A percentile compares a stretch with the other conserved stretches of the same genome.
These are phyloP conservation scores for Balamuthia mandrillaris DNA, from an alignment of 208 protist genomes.

Conservation along the genomic window DNA sequence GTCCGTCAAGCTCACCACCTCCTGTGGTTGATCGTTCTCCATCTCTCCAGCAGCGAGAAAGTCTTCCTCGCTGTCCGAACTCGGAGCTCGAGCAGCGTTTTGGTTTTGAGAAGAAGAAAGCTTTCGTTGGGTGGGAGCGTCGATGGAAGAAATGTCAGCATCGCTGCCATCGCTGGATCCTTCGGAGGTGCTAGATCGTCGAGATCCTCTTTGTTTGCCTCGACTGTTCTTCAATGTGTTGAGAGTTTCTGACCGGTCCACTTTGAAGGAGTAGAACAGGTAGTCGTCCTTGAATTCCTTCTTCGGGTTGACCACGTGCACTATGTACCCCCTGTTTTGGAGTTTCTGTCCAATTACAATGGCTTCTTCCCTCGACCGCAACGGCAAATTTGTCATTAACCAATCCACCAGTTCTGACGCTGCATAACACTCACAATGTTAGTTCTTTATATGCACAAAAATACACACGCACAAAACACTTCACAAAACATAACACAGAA, in stretches of 20 bases:
- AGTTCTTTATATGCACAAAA: neutral
- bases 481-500: neutral
- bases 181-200: too few species aligned
- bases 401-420: slow-evolving; percentile 23
- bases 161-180: too few species aligned
- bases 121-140: too few species aligned
- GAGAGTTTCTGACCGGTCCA: too few species aligned
- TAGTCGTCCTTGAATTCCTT: slow-evolving; percentile 29
- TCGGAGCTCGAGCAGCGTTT: too few species aligned
- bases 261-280: neutral
- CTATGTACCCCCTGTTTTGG: neutral
- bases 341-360: neutral
- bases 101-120: too few species aligned
- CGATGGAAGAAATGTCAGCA: too few species aligned
- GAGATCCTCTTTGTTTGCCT: too few species aligned
- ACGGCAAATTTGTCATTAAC: slow-evolving; percentile 12
- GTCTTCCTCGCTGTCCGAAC: too few species aligned
- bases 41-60: too few species aligned
- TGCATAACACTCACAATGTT: neutral
- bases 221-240: too few species aligned
- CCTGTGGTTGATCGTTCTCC: neutral
- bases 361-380: slow-evolving; percentile 2
- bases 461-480: too few species aligned
- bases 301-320: neutral
- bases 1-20: neutral